Evolutionary conservation across 2,329 filamentous ascomycete genomes (phyloP), one percentile per base, ranked within the genome.

Genomic region (Ophiosphaerella narmari): DNA sequence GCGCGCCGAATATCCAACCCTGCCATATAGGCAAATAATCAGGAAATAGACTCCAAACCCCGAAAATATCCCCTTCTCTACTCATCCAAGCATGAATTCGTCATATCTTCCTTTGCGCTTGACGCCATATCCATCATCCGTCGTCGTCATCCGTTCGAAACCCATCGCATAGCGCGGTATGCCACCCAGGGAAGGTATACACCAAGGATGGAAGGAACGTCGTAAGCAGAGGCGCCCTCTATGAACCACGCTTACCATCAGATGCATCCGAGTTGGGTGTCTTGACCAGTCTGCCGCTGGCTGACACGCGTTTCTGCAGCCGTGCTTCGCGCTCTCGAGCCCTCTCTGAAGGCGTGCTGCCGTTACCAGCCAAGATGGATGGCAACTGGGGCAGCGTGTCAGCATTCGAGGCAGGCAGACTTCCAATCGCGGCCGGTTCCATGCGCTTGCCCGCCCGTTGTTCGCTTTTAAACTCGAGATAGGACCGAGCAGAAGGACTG

Each of bases 401-500:
- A 62, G 69, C 64, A 73, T 75, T 52, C 74, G 66, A 44, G 76
- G 63, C 60, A 70, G 57, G 75, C 71, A 55, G 81, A 77, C 47
- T 80, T 76, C 51, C 82, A 8, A 47, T 16, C 78, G 71, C 86
- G 7, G 75, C 69, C 5, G 77, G 77, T 46, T 52, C 42, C 8
- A 62, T 37, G 5, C 67, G 65, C 48, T 64, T 69, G 7, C 77
- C 77, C 5, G 74, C 59, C 23, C 71, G 69, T 55, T 78, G 77
- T 35, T 79, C 77, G n/a, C 70, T 71, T 59, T 86, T 96, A 75
- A 91, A 86, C 59, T 96, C 91, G 40, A 97, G 79, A 65, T 97
- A 99, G 31, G 89, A 74, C 66, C 89, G 87, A 2, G 94, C 93
- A 39, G 87, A 87, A 8, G 84, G 80, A 52, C 90, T 91, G 9